Conservation (phyloP, 495 filamentous ascomycete genomes). For the Gamarada debralockiae region DNA sequence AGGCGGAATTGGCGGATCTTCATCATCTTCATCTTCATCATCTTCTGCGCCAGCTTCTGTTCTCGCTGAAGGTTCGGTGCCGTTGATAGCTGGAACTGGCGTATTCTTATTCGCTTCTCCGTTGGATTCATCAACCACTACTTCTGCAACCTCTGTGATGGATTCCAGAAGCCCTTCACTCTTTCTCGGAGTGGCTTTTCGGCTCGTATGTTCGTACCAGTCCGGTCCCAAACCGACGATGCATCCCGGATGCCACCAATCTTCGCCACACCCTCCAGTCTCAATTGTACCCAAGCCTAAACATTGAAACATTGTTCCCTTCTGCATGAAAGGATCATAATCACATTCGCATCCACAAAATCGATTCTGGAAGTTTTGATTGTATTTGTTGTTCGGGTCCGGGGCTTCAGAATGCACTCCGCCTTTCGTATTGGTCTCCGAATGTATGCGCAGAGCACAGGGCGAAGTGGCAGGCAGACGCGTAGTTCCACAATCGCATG, state of each 20-base stretch:
- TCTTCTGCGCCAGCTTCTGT: constrained; percentile 1
- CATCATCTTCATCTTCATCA: constrained; percentile 23
- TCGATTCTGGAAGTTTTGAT: constrained; percentile 87
- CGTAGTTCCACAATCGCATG: constrained; percentile 93
- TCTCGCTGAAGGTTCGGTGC: background rate
- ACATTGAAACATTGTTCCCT: constrained; percentile 99
- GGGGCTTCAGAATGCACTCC: constrained; percentile 70
- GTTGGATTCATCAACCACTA: constrained; percentile 8
- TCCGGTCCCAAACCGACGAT: constrained; percentile 69
- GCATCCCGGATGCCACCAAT: constrained; percentile 99
- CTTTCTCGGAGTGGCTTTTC: constrained; percentile 25
- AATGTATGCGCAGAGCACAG: constrained; percentile 75
- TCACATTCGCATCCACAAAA: constrained; percentile 89
- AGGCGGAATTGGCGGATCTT: constrained; percentile 60
- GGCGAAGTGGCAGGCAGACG: constrained; percentile 63
- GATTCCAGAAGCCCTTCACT: constrained; percentile 19
- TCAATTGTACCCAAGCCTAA: constrained; percentile 62
- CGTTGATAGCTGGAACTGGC: background rate
- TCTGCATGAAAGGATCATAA: constrained; percentile 82
- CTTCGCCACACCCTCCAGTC: constrained; percentile 89
- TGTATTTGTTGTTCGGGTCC: constrained; percentile 76
- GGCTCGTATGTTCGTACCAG: constrained; percentile 50
- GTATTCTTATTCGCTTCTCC: constrained; percentile 12
- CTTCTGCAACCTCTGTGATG: constrained; percentile 22
- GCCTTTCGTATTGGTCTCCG: constrained; percentile 68